Conservation (phyloP, 2,329 filamentous ascomycete species). For the Shiraia sp. region DNA sequence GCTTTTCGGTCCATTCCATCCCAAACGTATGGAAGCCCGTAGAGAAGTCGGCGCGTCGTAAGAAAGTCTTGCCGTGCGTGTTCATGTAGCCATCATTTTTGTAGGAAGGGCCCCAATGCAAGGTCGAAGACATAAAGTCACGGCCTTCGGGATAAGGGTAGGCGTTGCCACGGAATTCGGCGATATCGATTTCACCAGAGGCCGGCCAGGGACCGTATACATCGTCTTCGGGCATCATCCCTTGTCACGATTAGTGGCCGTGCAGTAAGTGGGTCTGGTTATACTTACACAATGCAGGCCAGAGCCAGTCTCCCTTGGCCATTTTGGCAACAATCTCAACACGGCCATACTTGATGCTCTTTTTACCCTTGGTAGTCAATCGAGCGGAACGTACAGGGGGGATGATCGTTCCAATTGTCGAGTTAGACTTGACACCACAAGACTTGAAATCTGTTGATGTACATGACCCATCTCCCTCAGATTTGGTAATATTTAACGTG, state of each 20-base stretch:
- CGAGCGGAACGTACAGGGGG: constrained; percentile 77
- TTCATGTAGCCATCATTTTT: constrained; percentile 26
- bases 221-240: constrained; percentile 64
- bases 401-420: constrained; percentile 72
- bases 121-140: constrained; percentile 73
- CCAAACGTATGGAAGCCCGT: constrained; percentile 74
- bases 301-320: constrained; percentile 79
- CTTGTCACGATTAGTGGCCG: constrained; percentile 33
- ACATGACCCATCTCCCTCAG: constrained; percentile 60
- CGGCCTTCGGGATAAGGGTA: constrained; percentile 76
- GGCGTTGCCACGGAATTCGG: constrained; percentile 74
- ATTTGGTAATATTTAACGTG: constrained; percentile 30
- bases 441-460: constrained; percentile 61
- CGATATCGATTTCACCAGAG: constrained; percentile 82
- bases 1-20: constrained; percentile 73
- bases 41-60: constrained; percentile 72
- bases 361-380: constrained; percentile 72
- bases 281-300: constrained; percentile 74
- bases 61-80: constrained; percentile 22
- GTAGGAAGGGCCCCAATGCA: constrained; percentile 69
- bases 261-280: not conserved
- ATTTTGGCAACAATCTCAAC: constrained; percentile 78
- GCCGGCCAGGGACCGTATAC: constrained; percentile 76
- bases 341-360: constrained; percentile 77
- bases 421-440: constrained; percentile 74